A percentile compares a stretch with the other conserved stretches of the same genome.
These are phyloP conservation scores for Calonectria leucothoes DNA, from an alignment of 2,329 filamentous ascomycete genomes.

Conservation along the genomic window DNA sequence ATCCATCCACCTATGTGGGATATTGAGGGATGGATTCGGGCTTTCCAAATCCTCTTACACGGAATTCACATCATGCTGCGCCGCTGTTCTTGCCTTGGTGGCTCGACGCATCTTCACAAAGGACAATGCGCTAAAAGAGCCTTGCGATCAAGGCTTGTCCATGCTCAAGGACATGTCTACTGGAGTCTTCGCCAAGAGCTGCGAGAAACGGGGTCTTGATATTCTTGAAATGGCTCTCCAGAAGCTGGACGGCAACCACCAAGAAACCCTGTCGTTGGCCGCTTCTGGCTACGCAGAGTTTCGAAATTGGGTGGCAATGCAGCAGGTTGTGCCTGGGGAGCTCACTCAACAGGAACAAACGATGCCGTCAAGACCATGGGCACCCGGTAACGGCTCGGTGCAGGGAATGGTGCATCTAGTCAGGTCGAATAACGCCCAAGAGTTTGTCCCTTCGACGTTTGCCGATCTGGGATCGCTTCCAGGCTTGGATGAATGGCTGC, in stretches of 20 bases:
- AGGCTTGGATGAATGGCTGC: conserved; percentile 27
- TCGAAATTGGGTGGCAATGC: conserved; percentile 34
- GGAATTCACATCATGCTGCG: conserved; percentile 34
- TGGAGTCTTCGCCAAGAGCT: conserved; percentile 24
- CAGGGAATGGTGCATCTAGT: not conserved
- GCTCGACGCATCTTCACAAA: conserved; percentile 23
- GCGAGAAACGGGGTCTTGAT: conserved; percentile 25
- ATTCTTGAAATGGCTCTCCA: conserved; percentile 21
- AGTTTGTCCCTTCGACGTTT: conserved; percentile 11
- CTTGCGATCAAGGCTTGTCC: conserved; percentile 23
- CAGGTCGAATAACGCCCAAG: not conserved
- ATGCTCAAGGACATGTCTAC: conserved; percentile 28
- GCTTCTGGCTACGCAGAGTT: conserved; percentile 34
- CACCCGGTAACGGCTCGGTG: not conserved
- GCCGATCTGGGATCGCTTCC: conserved; percentile 20
- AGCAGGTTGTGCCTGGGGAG: conserved; percentile 30
- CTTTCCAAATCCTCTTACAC: conserved; percentile 38
- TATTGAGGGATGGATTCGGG: conserved; percentile 14
- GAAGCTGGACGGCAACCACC: not conserved
- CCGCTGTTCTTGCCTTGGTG: conserved; percentile 29
- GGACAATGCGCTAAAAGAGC: not conserved
- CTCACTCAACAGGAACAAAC: conserved; percentile 16
- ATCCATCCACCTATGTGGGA: conserved; percentile 31
- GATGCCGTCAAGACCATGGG: not conserved
- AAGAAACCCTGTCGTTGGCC: not conserved